Conservation (phyloP, 345 rosid species). For the Geranium rotundifolium region DNA sequence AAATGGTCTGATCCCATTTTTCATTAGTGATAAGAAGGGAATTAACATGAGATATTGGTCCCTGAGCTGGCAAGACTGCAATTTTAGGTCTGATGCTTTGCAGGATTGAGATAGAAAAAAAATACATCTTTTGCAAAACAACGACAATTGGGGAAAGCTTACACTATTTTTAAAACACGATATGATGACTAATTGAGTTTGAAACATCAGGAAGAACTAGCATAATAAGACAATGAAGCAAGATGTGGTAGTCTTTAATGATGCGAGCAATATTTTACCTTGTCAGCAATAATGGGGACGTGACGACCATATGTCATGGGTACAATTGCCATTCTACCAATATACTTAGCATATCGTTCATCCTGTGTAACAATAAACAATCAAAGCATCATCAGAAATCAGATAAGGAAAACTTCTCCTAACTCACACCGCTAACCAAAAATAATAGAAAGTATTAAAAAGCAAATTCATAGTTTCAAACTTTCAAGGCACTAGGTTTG, state of each 20-base stretch:
- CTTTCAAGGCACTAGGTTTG: background rate
- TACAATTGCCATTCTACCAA: slow-evolving; percentile 84
- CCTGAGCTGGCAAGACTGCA: background rate
- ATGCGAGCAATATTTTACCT: slow-evolving; percentile 30
- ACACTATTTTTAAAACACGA: background rate
- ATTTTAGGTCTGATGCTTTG: background rate
- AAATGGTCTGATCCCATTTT: background rate
- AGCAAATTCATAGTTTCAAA: too few species aligned
- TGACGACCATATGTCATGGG: slow-evolving; percentile 98
- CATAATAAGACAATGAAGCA: background rate
- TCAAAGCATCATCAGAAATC: background rate
- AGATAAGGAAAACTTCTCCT: background rate
- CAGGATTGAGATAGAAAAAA: background rate
- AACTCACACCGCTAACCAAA: background rate
- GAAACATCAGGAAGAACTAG: background rate
- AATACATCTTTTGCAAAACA: background rate
- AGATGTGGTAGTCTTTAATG: background rate
- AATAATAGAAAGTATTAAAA: too few species aligned
- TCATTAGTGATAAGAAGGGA: background rate
- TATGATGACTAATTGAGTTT: background rate
- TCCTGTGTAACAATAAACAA: slow-evolving; percentile 35
- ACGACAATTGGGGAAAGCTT: background rate
- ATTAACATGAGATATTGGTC: background rate
- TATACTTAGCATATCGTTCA: slow-evolving; percentile 70
- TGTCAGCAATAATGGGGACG: slow-evolving; percentile 81